Percentiles rank a stretch among this genome's conserved stretches.
Conservation (phyloP, 805 yeast genomes). For the Ogataea corticis region DNA sequence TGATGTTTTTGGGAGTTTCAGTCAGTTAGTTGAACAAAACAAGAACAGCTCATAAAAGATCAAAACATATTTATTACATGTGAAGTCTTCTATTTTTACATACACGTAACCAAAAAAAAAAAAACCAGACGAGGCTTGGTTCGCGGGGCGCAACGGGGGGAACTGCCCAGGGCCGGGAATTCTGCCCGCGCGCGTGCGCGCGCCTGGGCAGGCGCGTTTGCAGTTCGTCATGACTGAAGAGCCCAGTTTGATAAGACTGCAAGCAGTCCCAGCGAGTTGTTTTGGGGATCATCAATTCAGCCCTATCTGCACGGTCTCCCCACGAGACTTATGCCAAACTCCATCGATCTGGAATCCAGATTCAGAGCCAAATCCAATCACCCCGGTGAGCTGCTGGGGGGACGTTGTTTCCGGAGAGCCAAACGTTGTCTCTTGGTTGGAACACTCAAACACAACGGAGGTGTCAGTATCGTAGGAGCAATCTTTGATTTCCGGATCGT, state of each 20-base stretch:
- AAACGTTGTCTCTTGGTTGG: slow-evolving; percentile 19
- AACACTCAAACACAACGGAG: slow-evolving; percentile 27
- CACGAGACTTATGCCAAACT: slow-evolving; percentile 33
- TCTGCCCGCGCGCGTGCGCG: not conserved
- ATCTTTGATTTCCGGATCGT: slow-evolving; percentile 6
- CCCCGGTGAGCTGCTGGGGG: slow-evolving; percentile 13
- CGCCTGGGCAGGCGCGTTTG: not conserved
- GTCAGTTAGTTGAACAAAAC: not conserved
- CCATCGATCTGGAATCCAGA: slow-evolving; percentile 32
- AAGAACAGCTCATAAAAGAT: not conserved
- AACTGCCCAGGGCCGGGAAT: slow-evolving; percentile 4
- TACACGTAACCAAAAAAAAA: slow-evolving; percentile 14
- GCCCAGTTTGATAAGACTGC: no score
- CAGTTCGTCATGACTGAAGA: no score
- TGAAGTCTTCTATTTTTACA: slow-evolving; percentile 4
- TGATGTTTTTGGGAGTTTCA: not conserved
- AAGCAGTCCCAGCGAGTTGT: no score
- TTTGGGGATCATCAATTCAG: no score
- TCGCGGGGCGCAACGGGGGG: not conserved
- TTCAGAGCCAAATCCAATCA: slow-evolving; percentile 38
- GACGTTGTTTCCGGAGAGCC: slow-evolving; percentile 1
- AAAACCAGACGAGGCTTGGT: slow-evolving; percentile 4
- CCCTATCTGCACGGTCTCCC: slow-evolving; percentile 28
- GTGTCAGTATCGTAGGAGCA: not conserved
- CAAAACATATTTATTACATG: not conserved